Base-by-base conservation (phyloP, 2,329 filamentous ascomycete species). In the Phialophora chinensis region DNA sequence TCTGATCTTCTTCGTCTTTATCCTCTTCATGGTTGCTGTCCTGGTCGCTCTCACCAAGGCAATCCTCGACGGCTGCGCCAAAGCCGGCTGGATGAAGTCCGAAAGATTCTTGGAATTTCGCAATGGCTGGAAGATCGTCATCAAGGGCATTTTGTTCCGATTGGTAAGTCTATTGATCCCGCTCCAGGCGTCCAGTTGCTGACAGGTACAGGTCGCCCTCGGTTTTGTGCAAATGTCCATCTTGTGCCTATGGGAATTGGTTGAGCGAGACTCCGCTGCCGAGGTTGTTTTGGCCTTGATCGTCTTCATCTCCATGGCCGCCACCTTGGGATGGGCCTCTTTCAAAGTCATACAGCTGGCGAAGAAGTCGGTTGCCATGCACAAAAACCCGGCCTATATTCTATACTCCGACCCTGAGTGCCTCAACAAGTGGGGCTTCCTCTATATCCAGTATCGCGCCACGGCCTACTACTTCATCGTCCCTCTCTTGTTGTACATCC, bases 381-480 rank as follows among this genome's bases (percentile, higher is more conserved):
- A 97, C 84, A 93, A 94, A 81, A 97, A 97, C 81, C 93, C 94
- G 29, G 94, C 93, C 31, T 97, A 97, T 79, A 97, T 97, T 73
- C 88, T 98, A 69, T 98, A 96, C 82, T 97, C 94, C 2, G 93
- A 98, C 74, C 93, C 93, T n/a, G 87, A 92, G 69, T 90, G 91
- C 61, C 86, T 98, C 70, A 97, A 97, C 86, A 96, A 97, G 81
- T 97, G 93, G 94, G 94, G 94, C 25, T 97, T 97, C 83, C 87
- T 98, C 71, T 98, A 98, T 77, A 92, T 98, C 49, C 93, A 97
- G 78, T 97, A 96, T 85, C 91, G 94, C 74, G 94, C 94, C 47
- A 94, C 93, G 2, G 92, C 93, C 47, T 97, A 97, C 85, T 97
- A 96, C 83, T 97, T 94, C 79, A 92, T 97, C 73, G 86, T 96